Evolutionary conservation across 2,329 filamentous ascomycete species (phyloP), one percentile per base, ranked within the genome.

Genomic region (Exophiala aquamarina): DNA sequence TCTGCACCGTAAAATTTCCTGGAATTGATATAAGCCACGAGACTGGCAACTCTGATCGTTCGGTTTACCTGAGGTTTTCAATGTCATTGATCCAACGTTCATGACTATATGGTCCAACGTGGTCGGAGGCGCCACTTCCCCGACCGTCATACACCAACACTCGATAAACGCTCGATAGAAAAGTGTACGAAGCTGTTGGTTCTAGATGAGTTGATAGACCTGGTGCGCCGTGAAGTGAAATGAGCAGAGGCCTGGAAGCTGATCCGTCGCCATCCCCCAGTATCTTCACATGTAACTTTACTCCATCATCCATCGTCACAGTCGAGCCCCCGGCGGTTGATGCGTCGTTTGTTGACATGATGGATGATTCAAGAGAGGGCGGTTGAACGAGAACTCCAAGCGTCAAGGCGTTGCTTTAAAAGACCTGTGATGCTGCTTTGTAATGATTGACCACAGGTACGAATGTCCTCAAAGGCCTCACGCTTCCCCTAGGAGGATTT

Each of bases 61-160:
- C 34, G 13, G 10, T 14, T 3, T 36, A 51, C 49, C 49, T 48
- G 4, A 52, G 44, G 15, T 44, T 41, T 31, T 51, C 43, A 31
- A 51, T 43, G 36, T 52, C 49, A 6, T 48, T 41, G 11, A 48
- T 45, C 49, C 49, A 52, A 7, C 49, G 49, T 17, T 52, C 49
- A 38, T 48, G 44, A 3, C 31, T 44, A 29, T 32, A 52, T 20
- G 49, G 49, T 19, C 39, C 43, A 3, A 21, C 17, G 10, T 37
- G 23, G 19, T 48, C 44, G 3, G 44, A 48, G 3, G 14, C 19
- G n/a, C 49, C 49, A 23, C 49, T 52, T 13, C 49, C 49, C 4
- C 49, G 35, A 26, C 18, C 49, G 38, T 52, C 49, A 40, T 37
- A 52, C 17, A 52, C 49, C 31, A 52, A 26, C 5, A 52, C 49